Conservation (phyloP, 2,329 filamentous ascomycete genomes). For the Rosellinia necatrix region DNA sequence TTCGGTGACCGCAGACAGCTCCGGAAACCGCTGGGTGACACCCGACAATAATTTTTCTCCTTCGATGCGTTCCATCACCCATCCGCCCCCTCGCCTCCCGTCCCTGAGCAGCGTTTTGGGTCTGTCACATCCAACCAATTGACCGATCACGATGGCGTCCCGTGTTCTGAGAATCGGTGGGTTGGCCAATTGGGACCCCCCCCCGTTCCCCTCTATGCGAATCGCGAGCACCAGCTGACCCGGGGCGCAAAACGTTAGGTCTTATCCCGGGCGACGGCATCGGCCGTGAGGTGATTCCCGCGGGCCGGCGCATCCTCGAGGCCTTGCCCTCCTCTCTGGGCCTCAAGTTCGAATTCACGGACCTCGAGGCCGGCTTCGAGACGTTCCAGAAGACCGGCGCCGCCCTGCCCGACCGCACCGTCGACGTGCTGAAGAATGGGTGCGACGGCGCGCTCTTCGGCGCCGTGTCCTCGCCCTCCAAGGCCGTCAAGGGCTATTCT, state of each 20-base stretch:
- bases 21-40: constrained; percentile 18
- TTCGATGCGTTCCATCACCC: no score
- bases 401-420: constrained; percentile 87
- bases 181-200: constrained; percentile 30
- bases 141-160: constrained; percentile 58
- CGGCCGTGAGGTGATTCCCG: constrained; percentile 96
- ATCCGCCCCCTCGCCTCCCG: not conserved
- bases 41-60: constrained; percentile 23
- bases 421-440: constrained; percentile 84
- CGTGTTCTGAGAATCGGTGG: constrained; percentile 71
- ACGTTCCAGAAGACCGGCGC: constrained; percentile 88
- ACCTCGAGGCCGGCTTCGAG: constrained; percentile 91
- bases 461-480: constrained; percentile 89
- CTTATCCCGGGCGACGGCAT: constrained; percentile 98
- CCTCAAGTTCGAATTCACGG: constrained; percentile 91
- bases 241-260: constrained; percentile 57
- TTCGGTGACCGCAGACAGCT: constrained; percentile 9
- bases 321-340: constrained; percentile 88
- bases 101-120: not conserved
- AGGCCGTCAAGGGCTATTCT: constrained; percentile 91
- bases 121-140: constrained; percentile 36
- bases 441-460: constrained; percentile 97
- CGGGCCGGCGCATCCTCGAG: constrained; percentile 89
- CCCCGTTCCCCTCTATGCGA: not conserved
- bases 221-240: not conserved